Evolutionary conservation across 2,329 filamentous ascomycete genomes (phyloP).

Genomic region (Sporothrix euskadiensis): DNA sequence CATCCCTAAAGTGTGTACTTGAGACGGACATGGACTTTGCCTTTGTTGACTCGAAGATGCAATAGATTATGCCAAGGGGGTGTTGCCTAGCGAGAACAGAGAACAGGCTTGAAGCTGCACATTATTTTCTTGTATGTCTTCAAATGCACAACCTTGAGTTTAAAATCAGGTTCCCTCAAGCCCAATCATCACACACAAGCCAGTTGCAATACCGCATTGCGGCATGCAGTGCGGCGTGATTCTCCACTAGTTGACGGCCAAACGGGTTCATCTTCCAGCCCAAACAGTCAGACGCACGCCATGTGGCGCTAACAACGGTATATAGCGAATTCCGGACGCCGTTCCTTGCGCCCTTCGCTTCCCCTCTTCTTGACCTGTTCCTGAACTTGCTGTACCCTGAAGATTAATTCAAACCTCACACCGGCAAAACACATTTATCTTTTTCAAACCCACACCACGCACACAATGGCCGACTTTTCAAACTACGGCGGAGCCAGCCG

Average conservation of each 20-base stretch:
- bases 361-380: background rate
- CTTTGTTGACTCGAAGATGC: too few species aligned
- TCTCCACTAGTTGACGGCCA: background rate
- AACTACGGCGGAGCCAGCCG: constrained; percentile 45
- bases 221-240: background rate
- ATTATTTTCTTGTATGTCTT: too few species aligned
- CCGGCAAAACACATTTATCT: background rate
- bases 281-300: too few species aligned
- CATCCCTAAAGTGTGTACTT: too few species aligned
- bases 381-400: background rate
- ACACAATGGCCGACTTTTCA: constrained; percentile 38
- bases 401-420: background rate
- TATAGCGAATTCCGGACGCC: background rate
- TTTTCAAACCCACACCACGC: background rate
- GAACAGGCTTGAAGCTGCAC: too few species aligned
- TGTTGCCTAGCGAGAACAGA: too few species aligned
- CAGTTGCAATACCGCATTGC: background rate
- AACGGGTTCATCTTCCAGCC: background rate
- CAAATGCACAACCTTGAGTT: background rate
- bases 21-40: too few species aligned
- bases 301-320: constrained; percentile 2
- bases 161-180: background rate
- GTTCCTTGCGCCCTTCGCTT: background rate
- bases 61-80: too few species aligned
- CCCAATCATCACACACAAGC: background rate